A percentile compares a stretch with the other conserved stretches of the same genome.
phyloP scores from a whole-genome alignment of 2,329 filamentous ascomycete species.

The Diaporthe humulicola region DNA sequence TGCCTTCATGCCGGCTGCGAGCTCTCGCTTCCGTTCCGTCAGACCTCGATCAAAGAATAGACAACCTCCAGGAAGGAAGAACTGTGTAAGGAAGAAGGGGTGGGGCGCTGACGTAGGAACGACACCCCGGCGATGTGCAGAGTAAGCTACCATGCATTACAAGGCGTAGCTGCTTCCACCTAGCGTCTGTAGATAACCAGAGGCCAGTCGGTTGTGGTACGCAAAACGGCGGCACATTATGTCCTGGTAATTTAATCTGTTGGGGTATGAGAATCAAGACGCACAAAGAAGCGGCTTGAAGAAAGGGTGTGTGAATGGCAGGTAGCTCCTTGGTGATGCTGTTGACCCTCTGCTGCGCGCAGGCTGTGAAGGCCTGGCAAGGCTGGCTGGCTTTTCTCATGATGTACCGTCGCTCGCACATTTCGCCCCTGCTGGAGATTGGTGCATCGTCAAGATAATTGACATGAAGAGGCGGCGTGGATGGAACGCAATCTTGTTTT shows the following conservation, averaged over 20 bases:
- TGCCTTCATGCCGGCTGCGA: slow-evolving; percentile 2
- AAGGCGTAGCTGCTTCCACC: not conserved
- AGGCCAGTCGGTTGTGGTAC: not conserved
- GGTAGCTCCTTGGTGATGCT: not conserved
- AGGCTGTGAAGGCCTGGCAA: not conserved
- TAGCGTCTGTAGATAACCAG: not conserved
- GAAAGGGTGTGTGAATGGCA: not conserved
- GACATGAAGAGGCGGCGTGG: not conserved
- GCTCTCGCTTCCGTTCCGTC: slow-evolving; percentile 8
- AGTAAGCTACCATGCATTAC: not conserved
- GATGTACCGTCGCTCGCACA: slow-evolving; percentile 3
- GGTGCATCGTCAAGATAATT: not conserved
- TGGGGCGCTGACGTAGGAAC: not conserved
- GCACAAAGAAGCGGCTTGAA: not conserved
- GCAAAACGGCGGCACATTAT: not conserved
- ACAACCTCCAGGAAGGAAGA: not conserved
- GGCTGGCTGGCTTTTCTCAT: not conserved
- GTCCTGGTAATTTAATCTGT: not conserved
- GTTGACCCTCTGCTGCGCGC: not conserved
- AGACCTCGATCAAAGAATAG: not conserved
- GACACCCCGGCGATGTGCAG: not conserved
- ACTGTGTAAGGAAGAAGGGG: not conserved
- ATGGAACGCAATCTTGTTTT: not conserved
- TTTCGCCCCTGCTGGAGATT: not conserved
- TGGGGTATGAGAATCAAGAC: not conserved